Conservation (phyloP, 352 stramenopile species). For the Phytophthora pisi region DNA sequence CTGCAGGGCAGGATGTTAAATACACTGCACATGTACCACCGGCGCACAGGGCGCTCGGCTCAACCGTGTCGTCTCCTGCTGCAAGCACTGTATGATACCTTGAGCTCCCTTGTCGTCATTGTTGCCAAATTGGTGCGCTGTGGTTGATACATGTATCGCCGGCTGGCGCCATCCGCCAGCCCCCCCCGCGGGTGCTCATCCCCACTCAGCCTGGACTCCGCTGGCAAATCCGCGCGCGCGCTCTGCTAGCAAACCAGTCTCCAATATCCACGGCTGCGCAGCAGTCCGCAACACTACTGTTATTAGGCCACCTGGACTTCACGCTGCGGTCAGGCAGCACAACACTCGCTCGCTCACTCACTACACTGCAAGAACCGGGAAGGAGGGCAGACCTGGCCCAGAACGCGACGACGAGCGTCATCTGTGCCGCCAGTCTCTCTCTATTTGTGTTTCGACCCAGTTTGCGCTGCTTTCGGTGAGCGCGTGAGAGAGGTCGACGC, state of each 20-base stretch:
- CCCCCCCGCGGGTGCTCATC: conserved; percentile 20
- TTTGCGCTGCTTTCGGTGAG: too few species aligned
- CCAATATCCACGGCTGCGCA: conserved; percentile 21
- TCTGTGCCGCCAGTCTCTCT: conserved; percentile 6
- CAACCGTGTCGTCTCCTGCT: too few species aligned
- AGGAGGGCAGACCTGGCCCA: neutral
- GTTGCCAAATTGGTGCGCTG: too few species aligned
- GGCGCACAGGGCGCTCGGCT: too few species aligned
- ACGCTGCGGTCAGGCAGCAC: conserved; percentile 5
- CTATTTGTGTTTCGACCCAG: neutral
- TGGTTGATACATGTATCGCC: too few species aligned
- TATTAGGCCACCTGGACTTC: too few species aligned
- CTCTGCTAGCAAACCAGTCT: conserved; percentile 11
- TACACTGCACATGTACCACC: neutral
- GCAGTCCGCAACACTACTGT: neutral
- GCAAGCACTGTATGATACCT: too few species aligned
- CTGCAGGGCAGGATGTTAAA: neutral
- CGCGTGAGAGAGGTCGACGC: neutral
- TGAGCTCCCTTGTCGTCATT: too few species aligned
- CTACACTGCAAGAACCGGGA: neutral
- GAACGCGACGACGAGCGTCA: conserved; percentile 17
- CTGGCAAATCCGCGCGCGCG: conserved; percentile 21
- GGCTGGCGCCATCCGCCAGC: too few species aligned
- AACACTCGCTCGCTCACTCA: neutral
- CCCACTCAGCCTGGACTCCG: neutral